phyloP scores from a whole-genome alignment of 257 asterid species.

The Gentiana macrophylla region DNA sequence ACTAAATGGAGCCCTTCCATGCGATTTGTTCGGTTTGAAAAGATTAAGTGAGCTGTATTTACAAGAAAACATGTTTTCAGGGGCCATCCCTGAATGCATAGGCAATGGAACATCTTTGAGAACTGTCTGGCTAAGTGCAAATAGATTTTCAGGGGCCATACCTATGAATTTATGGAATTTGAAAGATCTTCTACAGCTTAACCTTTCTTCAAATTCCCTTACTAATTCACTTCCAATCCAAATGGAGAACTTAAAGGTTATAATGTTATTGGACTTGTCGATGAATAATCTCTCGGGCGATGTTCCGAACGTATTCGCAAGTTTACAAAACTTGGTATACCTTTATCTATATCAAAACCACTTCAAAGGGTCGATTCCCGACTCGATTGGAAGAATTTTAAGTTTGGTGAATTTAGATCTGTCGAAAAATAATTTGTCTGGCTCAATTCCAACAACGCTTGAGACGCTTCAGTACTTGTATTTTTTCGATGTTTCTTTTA shows the following conservation, averaged over 20 bases:
- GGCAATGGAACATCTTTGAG: constrained; percentile 4
- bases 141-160: not conserved
- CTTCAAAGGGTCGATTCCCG: constrained; percentile 3
- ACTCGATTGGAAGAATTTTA: not conserved
- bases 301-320: not conserved
- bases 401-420: constrained; percentile 17
- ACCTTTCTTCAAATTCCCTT: not conserved
- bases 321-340: not conserved
- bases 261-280: constrained; percentile 3
- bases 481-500: too few relatives aligned
- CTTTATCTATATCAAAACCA: not conserved
- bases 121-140: not conserved
- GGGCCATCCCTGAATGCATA: constrained; percentile 4
- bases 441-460: constrained; percentile 24
- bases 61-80: not conserved
- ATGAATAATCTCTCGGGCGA: not conserved
- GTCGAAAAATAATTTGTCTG: constrained; percentile 22
- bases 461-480: not conserved
- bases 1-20: not conserved
- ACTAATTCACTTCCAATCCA: not conserved
- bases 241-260: not conserved
- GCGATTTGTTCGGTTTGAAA: not conserved
- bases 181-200: not conserved
- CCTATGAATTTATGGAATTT: not conserved
- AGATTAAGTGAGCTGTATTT: not conserved